These are phyloP conservation scores for Camellia granthamiana DNA, from an alignment of 148 eudicot genomes.

Conservation along the genomic window DNA sequence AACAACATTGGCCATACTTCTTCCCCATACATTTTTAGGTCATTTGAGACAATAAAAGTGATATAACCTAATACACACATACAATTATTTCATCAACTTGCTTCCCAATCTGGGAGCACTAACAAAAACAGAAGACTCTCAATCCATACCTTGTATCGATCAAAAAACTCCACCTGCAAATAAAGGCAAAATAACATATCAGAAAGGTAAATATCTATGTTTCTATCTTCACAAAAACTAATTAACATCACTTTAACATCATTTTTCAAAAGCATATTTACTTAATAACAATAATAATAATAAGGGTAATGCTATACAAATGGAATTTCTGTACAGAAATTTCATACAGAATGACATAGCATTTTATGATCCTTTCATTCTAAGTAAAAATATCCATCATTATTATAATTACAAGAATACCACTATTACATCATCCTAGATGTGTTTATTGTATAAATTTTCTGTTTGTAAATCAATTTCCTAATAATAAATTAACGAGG, in stretches of 20 bases:
- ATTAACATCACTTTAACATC: neutral
- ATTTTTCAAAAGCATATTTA: no score
- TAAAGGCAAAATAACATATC: constrained; percentile 17
- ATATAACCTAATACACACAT: neutral
- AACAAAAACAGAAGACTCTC: constrained; percentile 9
- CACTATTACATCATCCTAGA: no score
- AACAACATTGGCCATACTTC: neutral
- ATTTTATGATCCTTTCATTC: no score
- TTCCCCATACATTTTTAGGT: neutral
- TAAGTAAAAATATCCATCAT: no score
- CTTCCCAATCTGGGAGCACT: neutral
- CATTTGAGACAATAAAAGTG: neutral
- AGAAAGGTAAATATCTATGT: neutral
- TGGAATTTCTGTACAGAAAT: no score
- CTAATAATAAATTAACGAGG: no score
- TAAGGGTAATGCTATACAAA: no score
- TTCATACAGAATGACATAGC: no score
- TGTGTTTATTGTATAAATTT: no score
- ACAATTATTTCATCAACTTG: neutral
- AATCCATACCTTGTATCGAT: constrained; percentile 77
- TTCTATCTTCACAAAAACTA: neutral
- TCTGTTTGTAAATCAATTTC: no score
- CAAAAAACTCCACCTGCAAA: constrained; percentile 90
- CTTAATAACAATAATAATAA: no score
- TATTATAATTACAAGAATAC: no score